Evolutionary conservation across 2,329 filamentous ascomycete genomes (phyloP).

Genomic region (Alternaria incomplexa): DNA sequence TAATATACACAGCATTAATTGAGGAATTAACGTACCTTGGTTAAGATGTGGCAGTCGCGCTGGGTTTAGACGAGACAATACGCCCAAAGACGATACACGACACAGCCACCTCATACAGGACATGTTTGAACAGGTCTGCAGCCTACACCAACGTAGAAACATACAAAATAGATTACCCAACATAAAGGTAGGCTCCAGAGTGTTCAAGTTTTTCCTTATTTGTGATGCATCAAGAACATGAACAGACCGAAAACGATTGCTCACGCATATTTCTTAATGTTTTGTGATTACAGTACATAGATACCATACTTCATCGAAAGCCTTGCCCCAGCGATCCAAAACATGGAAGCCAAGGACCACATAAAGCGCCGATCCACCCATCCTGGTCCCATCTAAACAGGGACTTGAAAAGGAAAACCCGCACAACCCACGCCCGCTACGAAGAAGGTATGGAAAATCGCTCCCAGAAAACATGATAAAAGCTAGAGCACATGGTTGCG

Average conservation of each 20-base stretch:
- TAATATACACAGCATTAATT: neutral
- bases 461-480: conserved; percentile 20
- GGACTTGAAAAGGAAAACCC: conserved; percentile 13
- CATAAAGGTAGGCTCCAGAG: neutral
- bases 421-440: conserved; percentile 40
- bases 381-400: neutral
- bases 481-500: conserved; percentile 10
- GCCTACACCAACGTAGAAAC: neutral
- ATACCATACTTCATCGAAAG: conserved; percentile 2
- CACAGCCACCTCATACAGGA: neutral
- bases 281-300: conserved; percentile 4
- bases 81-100: neutral
- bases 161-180: neutral
- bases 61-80: neutral
- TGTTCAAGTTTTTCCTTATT: neutral
- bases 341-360: conserved; percentile 8
- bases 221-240: neutral
- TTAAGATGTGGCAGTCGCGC: neutral
- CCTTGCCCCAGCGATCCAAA: neutral
- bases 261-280: neutral
- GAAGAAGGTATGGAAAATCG: conserved; percentile 11
- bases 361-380: neutral
- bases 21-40: neutral
- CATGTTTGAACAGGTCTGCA: neutral
- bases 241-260: neutral